phyloP scores from a whole-genome alignment of 2,329 filamentous ascomycete genomes.

The Stenocarpella maydis region DNA sequence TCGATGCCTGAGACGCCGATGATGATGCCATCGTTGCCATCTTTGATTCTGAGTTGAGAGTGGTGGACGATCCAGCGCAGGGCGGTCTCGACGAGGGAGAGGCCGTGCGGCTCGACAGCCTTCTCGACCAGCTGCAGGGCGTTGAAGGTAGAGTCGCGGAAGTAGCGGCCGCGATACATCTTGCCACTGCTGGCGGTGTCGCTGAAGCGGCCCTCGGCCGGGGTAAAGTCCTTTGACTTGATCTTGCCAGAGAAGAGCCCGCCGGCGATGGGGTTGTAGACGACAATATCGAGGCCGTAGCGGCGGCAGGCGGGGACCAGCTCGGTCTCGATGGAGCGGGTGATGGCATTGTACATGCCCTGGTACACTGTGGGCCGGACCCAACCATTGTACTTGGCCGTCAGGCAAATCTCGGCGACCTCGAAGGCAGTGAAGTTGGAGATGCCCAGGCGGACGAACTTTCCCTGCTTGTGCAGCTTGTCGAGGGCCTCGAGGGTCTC shows the following conservation, averaged over 20 bases:
- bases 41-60: conserved; percentile 62
- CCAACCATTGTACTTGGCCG: conserved; percentile 81
- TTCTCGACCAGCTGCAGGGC: conserved; percentile 74
- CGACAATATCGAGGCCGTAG: conserved; percentile 80
- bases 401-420: conserved; percentile 83
- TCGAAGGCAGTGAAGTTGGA: conserved; percentile 89
- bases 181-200: conserved; percentile 57
- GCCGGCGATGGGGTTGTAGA: conserved; percentile 85
- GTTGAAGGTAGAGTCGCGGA: conserved; percentile 69
- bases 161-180: conserved; percentile 74
- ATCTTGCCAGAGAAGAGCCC: conserved; percentile 84
- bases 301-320: conserved; percentile 76
- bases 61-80: conserved; percentile 79
- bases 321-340: conserved; percentile 77
- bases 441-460: conserved; percentile 82
- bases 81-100: conserved; percentile 77
- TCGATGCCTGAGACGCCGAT: conserved; percentile 65
- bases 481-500: conserved; percentile 82
- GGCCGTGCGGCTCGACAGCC: conserved; percentile 70
- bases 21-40: conserved; percentile 66
- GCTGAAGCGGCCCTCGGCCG: conserved; percentile 75
- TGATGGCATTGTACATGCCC: conserved; percentile 87
- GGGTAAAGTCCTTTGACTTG: conserved; percentile 69
- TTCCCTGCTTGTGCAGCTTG: conserved; percentile 84
- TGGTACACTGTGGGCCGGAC: conserved; percentile 80